Conservation (phyloP, 2,329 filamentous ascomycete species). For the Phyllosticta citribraziliensis region DNA sequence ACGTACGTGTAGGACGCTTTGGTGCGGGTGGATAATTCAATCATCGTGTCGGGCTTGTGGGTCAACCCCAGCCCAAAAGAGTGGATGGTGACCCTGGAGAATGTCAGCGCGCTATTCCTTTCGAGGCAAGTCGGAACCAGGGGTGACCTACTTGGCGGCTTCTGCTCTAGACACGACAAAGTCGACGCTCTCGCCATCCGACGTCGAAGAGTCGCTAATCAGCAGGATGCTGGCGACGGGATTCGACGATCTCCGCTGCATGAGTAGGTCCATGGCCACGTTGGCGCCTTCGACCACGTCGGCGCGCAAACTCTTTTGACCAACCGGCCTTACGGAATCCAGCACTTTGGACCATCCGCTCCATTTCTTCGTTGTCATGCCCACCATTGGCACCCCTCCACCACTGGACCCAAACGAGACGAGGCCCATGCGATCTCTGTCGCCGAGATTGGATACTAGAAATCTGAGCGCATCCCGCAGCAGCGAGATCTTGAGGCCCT, state of each 20-base stretch:
- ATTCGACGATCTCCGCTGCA: conserved; percentile 95
- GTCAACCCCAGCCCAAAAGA: conserved; percentile 94
- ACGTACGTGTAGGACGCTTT: conserved; percentile 98
- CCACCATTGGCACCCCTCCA: conserved; percentile 89
- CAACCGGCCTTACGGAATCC: conserved; percentile 80
- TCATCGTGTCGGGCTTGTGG: conserved; percentile 98
- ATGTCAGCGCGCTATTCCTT: conserved; percentile 13
- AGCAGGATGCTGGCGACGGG: conserved; percentile 90
- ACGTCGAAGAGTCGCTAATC: conserved; percentile 94
- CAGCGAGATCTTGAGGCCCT: conserved; percentile 95
- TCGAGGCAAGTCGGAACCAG: neutral
- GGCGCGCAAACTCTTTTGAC: conserved; percentile 90
- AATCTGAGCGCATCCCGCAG: conserved; percentile 87
- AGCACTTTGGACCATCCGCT: conserved; percentile 81
- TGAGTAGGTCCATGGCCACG: conserved; percentile 94
- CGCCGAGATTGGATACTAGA: conserved; percentile 79
- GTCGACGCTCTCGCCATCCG: conserved; percentile 89
- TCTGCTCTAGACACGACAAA: conserved; percentile 96
- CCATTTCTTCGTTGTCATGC: conserved; percentile 96
- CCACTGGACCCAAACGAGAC: conserved; percentile 94
- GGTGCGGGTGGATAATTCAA: conserved; percentile 86
- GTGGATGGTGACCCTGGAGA: conserved; percentile 72
- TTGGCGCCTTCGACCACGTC: conserved; percentile 97
- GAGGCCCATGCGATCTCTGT: conserved; percentile 90
- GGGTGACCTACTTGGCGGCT: conserved; percentile 71